Evolutionary conservation across 352 stramenopile genomes (phyloP), one percentile per base, ranked within the genome.

Genomic region (Pelagophyceae sp.): DNA sequence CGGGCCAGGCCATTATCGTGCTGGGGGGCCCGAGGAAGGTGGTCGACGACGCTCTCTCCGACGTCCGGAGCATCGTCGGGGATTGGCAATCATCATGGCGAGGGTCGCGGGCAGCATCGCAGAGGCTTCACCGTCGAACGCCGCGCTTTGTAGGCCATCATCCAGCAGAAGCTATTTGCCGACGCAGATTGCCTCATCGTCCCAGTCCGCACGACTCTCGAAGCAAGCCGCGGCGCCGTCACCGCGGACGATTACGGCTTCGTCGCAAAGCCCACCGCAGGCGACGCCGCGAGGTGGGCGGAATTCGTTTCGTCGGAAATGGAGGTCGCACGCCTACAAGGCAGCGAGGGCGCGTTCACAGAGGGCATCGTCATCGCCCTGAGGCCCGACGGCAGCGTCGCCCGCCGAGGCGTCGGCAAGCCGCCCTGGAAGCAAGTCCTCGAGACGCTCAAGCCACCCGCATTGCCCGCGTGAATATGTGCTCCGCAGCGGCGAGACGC

Each of bases 31-130:
- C 67, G 6, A 3, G 35, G 0, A 23, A 33, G 25, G 37, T 54
- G 5, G 67, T 74, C 37, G 67, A 74, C 67, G 67, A 74, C 35
- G 67, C 67, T 3, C 67, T 74, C 35, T 25, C 19, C 2, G 67
- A 74, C 67, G n/a, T n/a, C n/a, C n/a, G n/a, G n/a, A n/a, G n/a
- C n/a, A n/a, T n/a, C n/a, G n/a, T n/a, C n/a, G n/a, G n/a, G n/a
- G n/a, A n/a, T n/a, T n/a, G n/a, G n/a, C n/a, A n/a, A n/a, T n/a
- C n/a, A n/a, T n/a, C n/a, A n/a, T n/a, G n/a, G n/a, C n/a, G n/a
- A n/a, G n/a, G n/a, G n/a, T n/a, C n/a, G n/a, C n/a, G n/a, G n/a
- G n/a, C n/a, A n/a, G n/a, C n/a, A n/a, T n/a, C n/a, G n/a, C n/a
- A n/a, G n/a, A n/a, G n/a, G n/a, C n/a, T n/a, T n/a, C n/a, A n/a